A percentile compares a stretch with the other conserved stretches of the same genome.
phyloP scores from a whole-genome alignment of 805 yeast genomes.

The Saccharomycopsis sp. region DNA sequence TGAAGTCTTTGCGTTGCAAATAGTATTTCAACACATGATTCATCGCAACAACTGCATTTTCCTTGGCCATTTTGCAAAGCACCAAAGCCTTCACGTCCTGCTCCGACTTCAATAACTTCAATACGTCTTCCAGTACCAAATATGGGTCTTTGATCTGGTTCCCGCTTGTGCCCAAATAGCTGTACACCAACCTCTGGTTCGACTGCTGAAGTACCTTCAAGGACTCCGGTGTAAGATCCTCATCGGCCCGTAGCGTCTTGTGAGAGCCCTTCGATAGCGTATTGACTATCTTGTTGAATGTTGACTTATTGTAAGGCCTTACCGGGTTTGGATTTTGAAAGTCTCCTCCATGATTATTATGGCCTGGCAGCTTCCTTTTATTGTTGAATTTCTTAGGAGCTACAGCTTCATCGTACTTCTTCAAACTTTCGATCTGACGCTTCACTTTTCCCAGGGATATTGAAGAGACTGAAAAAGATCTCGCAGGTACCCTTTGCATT shows the following conservation, averaged over 20 bases:
- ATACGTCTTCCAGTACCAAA: conserved; percentile 44
- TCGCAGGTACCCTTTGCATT: too few relatives aligned
- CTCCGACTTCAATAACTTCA: conserved; percentile 41
- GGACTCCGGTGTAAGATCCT: too few relatives aligned
- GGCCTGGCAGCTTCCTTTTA: too few relatives aligned
- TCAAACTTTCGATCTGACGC: too few relatives aligned
- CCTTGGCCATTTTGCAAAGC: conserved; percentile 39
- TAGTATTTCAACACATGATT: conserved; percentile 50
- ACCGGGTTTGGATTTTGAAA: too few relatives aligned
- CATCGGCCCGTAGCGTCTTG: background rate
- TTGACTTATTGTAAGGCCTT: conserved; percentile 3
- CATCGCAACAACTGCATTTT: conserved; percentile 50
- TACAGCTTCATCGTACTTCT: too few relatives aligned
- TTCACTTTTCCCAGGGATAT: too few relatives aligned
- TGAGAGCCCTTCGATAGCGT: background rate
- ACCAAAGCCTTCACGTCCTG: conserved; percentile 45
- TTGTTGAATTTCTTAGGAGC: too few relatives aligned
- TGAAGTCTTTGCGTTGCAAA: conserved; percentile 33
- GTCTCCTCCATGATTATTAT: too few relatives aligned
- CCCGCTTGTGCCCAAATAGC: conserved; percentile 50
- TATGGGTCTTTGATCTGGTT: conserved; percentile 50
- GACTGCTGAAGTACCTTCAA: background rate
- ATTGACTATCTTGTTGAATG: background rate
- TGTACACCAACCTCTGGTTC: conserved; percentile 39
- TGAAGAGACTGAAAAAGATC: too few relatives aligned